These are phyloP conservation scores for Mortierella sp. DNA, from an alignment of 371 early-diverging fungal species.

Conservation along the genomic window DNA sequence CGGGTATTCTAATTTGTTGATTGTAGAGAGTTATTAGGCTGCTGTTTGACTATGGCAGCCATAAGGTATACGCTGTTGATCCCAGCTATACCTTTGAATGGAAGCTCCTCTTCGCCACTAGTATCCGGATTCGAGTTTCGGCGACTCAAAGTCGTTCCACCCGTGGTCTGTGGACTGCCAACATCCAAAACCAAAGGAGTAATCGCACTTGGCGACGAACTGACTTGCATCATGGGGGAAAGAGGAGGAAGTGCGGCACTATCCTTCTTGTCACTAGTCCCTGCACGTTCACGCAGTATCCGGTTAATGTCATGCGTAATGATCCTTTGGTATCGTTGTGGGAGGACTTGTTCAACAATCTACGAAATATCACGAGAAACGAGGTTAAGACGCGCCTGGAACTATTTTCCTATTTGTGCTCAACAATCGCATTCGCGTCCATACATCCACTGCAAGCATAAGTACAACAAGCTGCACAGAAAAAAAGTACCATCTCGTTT, in stretches of 20 bases:
- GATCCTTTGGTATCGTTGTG: conserved; percentile 76
- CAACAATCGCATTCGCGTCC: too few species aligned
- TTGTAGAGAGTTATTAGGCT: background rate
- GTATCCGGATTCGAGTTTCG: conserved; percentile 44
- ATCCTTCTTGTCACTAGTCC: conserved; percentile 61
- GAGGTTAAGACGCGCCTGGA: conserved; percentile 3
- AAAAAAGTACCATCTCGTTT: conserved; percentile 79
- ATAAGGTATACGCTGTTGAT: too few species aligned
- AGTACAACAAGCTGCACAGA: background rate
- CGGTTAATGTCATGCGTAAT: conserved; percentile 89
- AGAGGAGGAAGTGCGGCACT: conserved; percentile 30
- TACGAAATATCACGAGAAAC: conserved; percentile 19
- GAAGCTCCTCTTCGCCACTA: conserved; percentile 55
- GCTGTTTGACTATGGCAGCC: background rate
- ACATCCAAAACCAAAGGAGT: conserved; percentile 30
- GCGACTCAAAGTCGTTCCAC: conserved; percentile 20
- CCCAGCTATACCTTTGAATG: conserved; percentile 36
- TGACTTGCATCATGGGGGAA: conserved; percentile 33
- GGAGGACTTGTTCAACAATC: conserved; percentile 85
- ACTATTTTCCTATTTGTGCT: too few species aligned
- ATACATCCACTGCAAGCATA: too few species aligned
- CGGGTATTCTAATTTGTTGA: conserved; percentile 59
- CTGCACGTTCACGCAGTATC: conserved; percentile 79
- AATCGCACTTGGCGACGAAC: conserved; percentile 14
- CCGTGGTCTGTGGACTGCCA: conserved; percentile 20